These are phyloP conservation scores for Epichloe glyceriae DNA, from an alignment of 2,329 filamentous ascomycete genomes.

Conservation along the genomic window DNA sequence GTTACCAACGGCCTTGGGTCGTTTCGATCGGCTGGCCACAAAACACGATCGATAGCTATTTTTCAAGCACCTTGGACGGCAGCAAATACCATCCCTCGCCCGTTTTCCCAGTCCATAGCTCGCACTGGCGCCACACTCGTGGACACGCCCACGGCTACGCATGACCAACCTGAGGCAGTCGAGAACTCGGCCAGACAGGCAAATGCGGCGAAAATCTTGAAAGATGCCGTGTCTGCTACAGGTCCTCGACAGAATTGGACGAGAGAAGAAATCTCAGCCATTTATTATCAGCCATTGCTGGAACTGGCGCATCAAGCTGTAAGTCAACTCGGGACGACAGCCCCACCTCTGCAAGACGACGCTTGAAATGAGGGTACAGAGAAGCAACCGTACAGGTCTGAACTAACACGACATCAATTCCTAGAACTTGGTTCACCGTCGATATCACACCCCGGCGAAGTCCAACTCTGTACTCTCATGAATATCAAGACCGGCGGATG, in stretches of 20 bases:
- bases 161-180: slow-evolving; percentile 2
- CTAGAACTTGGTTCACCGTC: slow-evolving; percentile 64
- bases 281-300: slow-evolving; percentile 73
- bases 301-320: slow-evolving; percentile 66
- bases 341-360: background rate
- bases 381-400: background rate
- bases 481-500: slow-evolving; percentile 94
- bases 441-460: slow-evolving; percentile 71
- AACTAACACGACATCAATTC: slow-evolving; percentile 7
- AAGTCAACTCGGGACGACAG: slow-evolving; percentile 15
- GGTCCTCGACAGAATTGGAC: slow-evolving; percentile 64
- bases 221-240: slow-evolving; percentile 44
- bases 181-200: slow-evolving; percentile 4
- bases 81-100: background rate
- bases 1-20: slow-evolving; percentile 4
- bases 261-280: slow-evolving; percentile 63
- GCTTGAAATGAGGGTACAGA: background rate
- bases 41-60: background rate
- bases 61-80: slow-evolving; percentile 5
- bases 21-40: slow-evolving; percentile 2
- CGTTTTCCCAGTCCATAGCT: background rate
- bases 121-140: slow-evolving; percentile 8
- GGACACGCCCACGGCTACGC: slow-evolving; percentile 6
- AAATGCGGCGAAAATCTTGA: slow-evolving; percentile 22
- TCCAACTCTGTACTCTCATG: slow-evolving; percentile 90